Evolutionary conservation across 2,329 filamentous ascomycete species (phyloP).

Genomic region (Corinectria fuckeliana): DNA sequence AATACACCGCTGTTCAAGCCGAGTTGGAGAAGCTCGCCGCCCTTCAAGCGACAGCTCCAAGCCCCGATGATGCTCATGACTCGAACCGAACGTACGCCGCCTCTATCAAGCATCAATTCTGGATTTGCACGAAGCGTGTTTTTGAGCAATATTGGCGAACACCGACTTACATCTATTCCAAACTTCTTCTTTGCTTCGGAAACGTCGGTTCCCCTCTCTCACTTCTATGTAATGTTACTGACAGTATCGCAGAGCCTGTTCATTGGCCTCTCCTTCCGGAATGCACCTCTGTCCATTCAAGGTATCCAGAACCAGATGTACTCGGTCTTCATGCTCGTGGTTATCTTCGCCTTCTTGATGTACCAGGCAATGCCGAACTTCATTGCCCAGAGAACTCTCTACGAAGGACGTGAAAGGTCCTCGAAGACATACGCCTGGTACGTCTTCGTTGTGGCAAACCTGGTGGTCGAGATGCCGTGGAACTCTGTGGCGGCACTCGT

Average conservation of each 20-base stretch:
- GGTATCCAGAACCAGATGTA: slow-evolving; percentile 75
- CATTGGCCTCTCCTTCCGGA: slow-evolving; percentile 18
- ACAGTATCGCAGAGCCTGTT: slow-evolving; percentile 7
- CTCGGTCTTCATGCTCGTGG: slow-evolving; percentile 69
- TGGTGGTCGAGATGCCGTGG: slow-evolving; percentile 23
- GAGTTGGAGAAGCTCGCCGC: slow-evolving; percentile 71
- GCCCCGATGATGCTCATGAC: not conserved
- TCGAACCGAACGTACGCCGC: slow-evolving; percentile 68
- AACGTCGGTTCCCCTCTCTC: not conserved
- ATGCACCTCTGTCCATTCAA: slow-evolving; percentile 48
- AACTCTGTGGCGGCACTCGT: slow-evolving; percentile 18
- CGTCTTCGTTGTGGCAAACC: slow-evolving; percentile 20
- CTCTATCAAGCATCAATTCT: slow-evolving; percentile 33
- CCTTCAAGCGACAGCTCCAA: slow-evolving; percentile 45
- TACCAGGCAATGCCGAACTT: slow-evolving; percentile 73
- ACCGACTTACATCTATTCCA: slow-evolving; percentile 67
- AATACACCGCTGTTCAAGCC: slow-evolving; percentile 57
- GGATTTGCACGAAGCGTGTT: slow-evolving; percentile 43
- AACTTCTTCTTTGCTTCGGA: slow-evolving; percentile 39
- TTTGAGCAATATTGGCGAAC: slow-evolving; percentile 38
- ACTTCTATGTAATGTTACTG: not conserved
- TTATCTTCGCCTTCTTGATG: slow-evolving; percentile 64
- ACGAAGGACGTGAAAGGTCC: slow-evolving; percentile 71
- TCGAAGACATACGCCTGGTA: slow-evolving; percentile 62
- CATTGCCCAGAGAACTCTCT: slow-evolving; percentile 68